Evolutionary conservation across 2,329 filamentous ascomycete genomes (phyloP).

Genomic region (Thelonectria blattea): DNA sequence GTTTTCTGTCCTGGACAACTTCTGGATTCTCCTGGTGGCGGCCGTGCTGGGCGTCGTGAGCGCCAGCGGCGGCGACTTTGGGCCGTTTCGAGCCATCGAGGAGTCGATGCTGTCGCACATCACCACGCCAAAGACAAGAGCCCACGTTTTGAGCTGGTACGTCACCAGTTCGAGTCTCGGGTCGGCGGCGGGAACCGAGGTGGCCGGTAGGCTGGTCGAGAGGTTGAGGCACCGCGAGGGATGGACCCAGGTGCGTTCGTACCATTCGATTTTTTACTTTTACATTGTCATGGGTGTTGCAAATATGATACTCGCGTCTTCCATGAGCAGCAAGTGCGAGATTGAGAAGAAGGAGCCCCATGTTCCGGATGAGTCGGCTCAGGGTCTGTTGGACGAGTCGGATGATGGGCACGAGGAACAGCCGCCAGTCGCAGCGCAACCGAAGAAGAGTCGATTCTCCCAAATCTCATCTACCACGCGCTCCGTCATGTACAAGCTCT

Average conservation of each 20-base stretch:
- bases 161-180: conserved; percentile 63
- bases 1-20: conserved; percentile 62
- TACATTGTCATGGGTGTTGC: conserved; percentile 62
- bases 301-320: conserved; percentile 53
- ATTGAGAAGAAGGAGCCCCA: conserved; percentile 40
- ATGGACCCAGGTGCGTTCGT: conserved; percentile 58
- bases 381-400: conserved; percentile 36
- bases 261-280: conserved; percentile 64
- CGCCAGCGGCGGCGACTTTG: conserved; percentile 69
- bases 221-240: conserved; percentile 51
- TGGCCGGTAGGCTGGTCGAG: conserved; percentile 58
- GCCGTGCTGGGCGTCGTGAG: conserved; percentile 67
- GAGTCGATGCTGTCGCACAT: conserved; percentile 69
- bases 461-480: conserved; percentile 64
- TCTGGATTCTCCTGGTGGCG: conserved; percentile 63
- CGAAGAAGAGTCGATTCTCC: conserved; percentile 49
- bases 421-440: conserved; percentile 11
- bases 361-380: conserved; percentile 27
- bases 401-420: conserved; percentile 20
- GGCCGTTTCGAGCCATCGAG: conserved; percentile 70
- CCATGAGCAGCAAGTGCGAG: conserved; percentile 59
- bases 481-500: conserved; percentile 66
- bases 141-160: conserved; percentile 73
- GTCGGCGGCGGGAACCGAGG: conserved; percentile 59
- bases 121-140: conserved; percentile 58